These are phyloP conservation scores for Zychaea mexicana DNA, from an alignment of 371 early-diverging fungal species.

Conservation along the genomic window DNA sequence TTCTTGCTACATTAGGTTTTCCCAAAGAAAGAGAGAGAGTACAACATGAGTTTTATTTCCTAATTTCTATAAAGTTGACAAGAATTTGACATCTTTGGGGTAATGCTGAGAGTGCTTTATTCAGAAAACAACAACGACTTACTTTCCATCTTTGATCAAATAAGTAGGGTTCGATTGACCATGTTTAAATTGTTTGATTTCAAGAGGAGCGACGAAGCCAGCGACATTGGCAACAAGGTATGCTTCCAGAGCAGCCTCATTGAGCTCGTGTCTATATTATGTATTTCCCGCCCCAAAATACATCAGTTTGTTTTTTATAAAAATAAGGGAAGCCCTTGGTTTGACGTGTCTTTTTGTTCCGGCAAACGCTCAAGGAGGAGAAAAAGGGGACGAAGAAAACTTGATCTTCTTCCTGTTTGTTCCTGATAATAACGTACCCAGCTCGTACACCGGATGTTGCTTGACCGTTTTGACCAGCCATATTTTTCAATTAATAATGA, in stretches of 20 bases:
- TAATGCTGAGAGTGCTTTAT: too few species aligned
- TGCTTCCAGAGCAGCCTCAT: constrained; percentile 56
- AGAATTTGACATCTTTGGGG: too few species aligned
- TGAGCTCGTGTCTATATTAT: constrained; percentile 53
- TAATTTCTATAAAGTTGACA: constrained; percentile 23
- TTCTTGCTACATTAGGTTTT: constrained; percentile 35
- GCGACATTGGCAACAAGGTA: constrained; percentile 56
- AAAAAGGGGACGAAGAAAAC: constrained; percentile 1
- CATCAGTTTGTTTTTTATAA: background rate
- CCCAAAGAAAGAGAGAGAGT: constrained; percentile 19
- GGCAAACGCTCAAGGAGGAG: background rate
- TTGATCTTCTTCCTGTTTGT: too few species aligned
- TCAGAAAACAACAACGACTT: constrained; percentile 29
- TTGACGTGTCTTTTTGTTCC: too few species aligned
- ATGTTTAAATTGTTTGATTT: constrained; percentile 79
- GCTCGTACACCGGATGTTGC: constrained; percentile 32
- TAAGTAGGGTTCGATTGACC: constrained; percentile 95
- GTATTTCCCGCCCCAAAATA: background rate
- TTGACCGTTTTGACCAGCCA: constrained; percentile 20
- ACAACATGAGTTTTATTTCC: constrained; percentile 45
- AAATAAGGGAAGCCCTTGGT: too few species aligned
- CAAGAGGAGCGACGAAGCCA: constrained; percentile 66
- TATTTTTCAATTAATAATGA: constrained; percentile 11
- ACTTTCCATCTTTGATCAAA: constrained; percentile 70
- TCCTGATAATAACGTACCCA: constrained; percentile 31